These are phyloP conservation scores for Polyporus arcularius DNA, from an alignment of 768 basidiomycete species.

Conservation along the genomic window DNA sequence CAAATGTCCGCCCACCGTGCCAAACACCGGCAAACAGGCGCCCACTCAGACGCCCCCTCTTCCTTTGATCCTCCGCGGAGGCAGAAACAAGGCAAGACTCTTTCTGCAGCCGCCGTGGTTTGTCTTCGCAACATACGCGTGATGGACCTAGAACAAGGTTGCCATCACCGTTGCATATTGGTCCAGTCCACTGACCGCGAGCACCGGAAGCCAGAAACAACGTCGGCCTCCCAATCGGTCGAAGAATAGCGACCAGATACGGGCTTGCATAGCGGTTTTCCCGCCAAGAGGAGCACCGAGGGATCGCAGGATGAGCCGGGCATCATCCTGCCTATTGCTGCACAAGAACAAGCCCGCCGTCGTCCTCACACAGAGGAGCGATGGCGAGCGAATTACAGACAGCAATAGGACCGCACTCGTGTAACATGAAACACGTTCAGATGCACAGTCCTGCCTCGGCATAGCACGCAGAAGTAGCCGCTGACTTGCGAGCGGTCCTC, in stretches of 20 bases:
- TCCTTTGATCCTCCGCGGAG: background rate
- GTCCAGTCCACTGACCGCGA: background rate
- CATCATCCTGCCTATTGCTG: background rate
- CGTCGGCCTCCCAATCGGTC: background rate
- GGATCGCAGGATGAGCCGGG: background rate
- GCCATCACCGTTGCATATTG: background rate
- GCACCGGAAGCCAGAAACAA: background rate
- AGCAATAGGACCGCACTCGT: too few species aligned
- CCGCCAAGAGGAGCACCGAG: background rate
- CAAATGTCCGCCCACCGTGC: slow-evolving; percentile 7
- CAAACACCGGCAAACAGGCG: slow-evolving; percentile 3
- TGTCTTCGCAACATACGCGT: background rate
- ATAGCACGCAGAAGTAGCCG: too few species aligned
- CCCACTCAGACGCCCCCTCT: background rate
- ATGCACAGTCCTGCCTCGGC: too few species aligned
- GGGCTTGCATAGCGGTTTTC: background rate
- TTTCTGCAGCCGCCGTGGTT: background rate
- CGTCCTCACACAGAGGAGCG: background rate
- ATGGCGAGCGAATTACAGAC: too few species aligned
- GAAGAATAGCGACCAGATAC: background rate
- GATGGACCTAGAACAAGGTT: background rate
- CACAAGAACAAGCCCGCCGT: background rate
- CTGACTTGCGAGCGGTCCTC: too few species aligned
- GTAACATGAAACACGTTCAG: too few species aligned
- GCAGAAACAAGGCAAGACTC: background rate